These are phyloP conservation scores for Suillus subluteus DNA, from an alignment of 768 basidiomycete species.

Conservation along the genomic window DNA sequence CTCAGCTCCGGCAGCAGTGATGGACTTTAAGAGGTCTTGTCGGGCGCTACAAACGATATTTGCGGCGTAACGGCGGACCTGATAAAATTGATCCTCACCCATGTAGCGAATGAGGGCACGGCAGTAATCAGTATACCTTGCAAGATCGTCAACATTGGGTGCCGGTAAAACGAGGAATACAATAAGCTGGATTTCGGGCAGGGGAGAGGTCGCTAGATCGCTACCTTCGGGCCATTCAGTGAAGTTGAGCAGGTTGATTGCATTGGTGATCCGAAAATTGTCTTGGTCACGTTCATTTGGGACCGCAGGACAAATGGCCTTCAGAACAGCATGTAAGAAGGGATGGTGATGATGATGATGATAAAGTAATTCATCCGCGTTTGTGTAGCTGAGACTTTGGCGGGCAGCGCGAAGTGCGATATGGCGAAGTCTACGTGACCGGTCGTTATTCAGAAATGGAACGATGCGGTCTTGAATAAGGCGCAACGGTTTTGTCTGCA, in stretches of 20 bases:
- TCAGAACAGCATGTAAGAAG: neutral
- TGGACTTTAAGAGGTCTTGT: neutral
- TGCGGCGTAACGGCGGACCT: neutral
- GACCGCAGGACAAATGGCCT: neutral
- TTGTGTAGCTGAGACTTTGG: too few relatives aligned
- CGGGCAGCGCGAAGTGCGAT: neutral
- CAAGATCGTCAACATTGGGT: neutral
- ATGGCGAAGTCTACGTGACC: neutral
- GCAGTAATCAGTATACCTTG: neutral
- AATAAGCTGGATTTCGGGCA: neutral
- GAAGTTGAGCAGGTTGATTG: neutral
- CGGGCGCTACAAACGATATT: neutral
- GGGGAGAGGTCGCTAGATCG: neutral
- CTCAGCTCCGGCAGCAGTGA: neutral
- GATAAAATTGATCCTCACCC: neutral
- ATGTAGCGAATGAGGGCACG: neutral
- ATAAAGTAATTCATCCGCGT: too few relatives aligned
- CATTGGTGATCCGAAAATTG: neutral
- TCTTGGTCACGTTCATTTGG: neutral
- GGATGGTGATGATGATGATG: neutral
- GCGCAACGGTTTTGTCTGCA: neutral
- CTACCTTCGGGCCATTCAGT: neutral
- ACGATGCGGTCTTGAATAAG: neutral
- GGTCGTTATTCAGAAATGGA: neutral
- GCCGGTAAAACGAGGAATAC: neutral